phyloP scores from a whole-genome alignment of 2,329 filamentous ascomycete genomes.

The Penicillium sp. region DNA sequence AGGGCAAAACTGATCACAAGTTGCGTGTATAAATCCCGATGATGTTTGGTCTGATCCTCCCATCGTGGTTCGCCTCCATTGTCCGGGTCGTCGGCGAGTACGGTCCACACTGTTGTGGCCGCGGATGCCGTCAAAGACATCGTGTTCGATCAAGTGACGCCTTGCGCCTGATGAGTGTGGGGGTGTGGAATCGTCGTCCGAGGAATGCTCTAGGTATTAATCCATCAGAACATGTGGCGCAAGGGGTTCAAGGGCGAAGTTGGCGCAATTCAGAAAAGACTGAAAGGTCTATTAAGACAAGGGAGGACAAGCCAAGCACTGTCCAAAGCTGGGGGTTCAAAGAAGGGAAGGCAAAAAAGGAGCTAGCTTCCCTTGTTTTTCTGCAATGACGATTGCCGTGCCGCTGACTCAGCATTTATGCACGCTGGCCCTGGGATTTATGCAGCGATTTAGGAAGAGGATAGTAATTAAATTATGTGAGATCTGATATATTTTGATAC shows the following conservation, averaged over 20 bases:
- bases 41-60: constrained; percentile 33
- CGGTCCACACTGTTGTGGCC: constrained; percentile 22
- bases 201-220: constrained; percentile 5
- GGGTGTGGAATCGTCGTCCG: constrained; percentile 1
- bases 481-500: background rate
- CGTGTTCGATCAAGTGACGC: background rate
- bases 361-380: background rate
- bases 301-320: background rate
- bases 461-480: too few species aligned
- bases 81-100: constrained; percentile 19
- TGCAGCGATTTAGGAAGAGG: too few species aligned
- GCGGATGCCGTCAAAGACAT: constrained; percentile 36
- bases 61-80: constrained; percentile 23
- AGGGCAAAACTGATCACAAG: constrained; percentile 45
- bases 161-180: constrained; percentile 2
- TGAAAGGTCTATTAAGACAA: background rate
- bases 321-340: background rate
- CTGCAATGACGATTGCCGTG: background rate
- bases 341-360: background rate
- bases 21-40: constrained; percentile 46
- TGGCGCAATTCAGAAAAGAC: background rate
- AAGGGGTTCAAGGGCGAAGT: constrained; percentile 1
- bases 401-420: background rate
- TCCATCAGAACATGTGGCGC: constrained; percentile 4
- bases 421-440: background rate